Percentiles rank a stretch among this genome's conserved stretches.
Conservation (phyloP, 2,329 filamentous ascomycete genomes). For the Penicillium freii region DNA sequence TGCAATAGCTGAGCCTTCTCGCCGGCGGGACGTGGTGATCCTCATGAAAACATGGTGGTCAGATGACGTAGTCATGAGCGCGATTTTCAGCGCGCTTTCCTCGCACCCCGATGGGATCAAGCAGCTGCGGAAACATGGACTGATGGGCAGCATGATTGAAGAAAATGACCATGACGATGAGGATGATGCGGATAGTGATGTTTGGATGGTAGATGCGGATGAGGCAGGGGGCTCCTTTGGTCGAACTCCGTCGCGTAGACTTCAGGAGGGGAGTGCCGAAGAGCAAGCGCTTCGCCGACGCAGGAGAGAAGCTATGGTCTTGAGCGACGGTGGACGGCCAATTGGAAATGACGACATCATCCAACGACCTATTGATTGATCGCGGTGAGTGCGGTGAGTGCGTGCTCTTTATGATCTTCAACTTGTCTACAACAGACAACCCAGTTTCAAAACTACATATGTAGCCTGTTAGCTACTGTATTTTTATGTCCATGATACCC, state of each 20-base stretch:
- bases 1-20: slow-evolving; percentile 50
- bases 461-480: slow-evolving; percentile 9
- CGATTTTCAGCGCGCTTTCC: slow-evolving; percentile 42
- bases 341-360: slow-evolving; percentile 76
- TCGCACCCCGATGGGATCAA: slow-evolving; percentile 40
- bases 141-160: slow-evolving; percentile 44
- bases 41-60: slow-evolving; percentile 44
- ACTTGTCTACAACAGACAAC: neutral
- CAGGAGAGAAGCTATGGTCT: slow-evolving; percentile 82
- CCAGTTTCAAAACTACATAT: neutral
- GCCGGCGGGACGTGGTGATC: slow-evolving; percentile 40
- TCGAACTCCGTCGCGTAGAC: slow-evolving; percentile 32
- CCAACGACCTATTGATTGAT: slow-evolving; percentile 50
- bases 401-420: neutral
- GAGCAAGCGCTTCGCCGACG: slow-evolving; percentile 72
- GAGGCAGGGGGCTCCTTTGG: slow-evolving; percentile 47
- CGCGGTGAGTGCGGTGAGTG: neutral
- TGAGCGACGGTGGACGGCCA: slow-evolving; percentile 79
- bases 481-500: slow-evolving; percentile 34
- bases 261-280: slow-evolving; percentile 35
- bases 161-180: slow-evolving; percentile 51
- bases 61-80: slow-evolving; percentile 46
- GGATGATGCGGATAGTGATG: slow-evolving; percentile 50
- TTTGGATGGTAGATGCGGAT: slow-evolving; percentile 54
- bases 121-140: slow-evolving; percentile 43